phyloP scores from a whole-genome alignment of 176 grass and related monocot species.

The Phragmites australis region DNA sequence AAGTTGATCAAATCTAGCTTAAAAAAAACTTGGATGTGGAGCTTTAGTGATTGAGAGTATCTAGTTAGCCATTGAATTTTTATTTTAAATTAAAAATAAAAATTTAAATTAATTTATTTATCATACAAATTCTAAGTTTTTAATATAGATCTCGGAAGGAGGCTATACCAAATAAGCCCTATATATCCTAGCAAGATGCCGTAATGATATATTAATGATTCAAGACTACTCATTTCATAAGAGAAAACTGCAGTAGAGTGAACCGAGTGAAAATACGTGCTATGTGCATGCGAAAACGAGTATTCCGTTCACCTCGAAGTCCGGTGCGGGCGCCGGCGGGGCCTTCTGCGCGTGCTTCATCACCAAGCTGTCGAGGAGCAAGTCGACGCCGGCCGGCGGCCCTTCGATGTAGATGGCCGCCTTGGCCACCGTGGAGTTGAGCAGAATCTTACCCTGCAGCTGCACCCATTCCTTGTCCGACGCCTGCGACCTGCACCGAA shows the following conservation, averaged over 20 bases:
- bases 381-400: slow-evolving; percentile 57
- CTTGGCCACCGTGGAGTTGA: slow-evolving; percentile 64
- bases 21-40: no score
- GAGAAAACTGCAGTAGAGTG: neutral
- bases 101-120: no score
- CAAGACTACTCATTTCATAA: no score
- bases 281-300: neutral
- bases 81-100: no score
- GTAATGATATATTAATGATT: no score
- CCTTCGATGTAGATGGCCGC: slow-evolving; percentile 80
- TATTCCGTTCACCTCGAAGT: slow-evolving; percentile 52
- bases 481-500: slow-evolving; percentile 46
- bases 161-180: no score
- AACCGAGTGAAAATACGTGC: neutral
- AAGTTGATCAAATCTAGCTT: no score
- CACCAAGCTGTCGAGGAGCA: slow-evolving; percentile 70
- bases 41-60: no score
- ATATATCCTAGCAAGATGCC: neutral
- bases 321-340: slow-evolving; percentile 55
- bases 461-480: slow-evolving; percentile 86
- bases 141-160: no score
- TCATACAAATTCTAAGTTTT: no score
- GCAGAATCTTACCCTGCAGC: slow-evolving; percentile 74
- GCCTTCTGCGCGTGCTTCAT: slow-evolving; percentile 76
- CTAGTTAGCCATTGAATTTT: no score